Evolutionary conservation across 2,329 filamentous ascomycete species (phyloP), one percentile per base, ranked within the genome.

Genomic region (Penicillium sp.): DNA sequence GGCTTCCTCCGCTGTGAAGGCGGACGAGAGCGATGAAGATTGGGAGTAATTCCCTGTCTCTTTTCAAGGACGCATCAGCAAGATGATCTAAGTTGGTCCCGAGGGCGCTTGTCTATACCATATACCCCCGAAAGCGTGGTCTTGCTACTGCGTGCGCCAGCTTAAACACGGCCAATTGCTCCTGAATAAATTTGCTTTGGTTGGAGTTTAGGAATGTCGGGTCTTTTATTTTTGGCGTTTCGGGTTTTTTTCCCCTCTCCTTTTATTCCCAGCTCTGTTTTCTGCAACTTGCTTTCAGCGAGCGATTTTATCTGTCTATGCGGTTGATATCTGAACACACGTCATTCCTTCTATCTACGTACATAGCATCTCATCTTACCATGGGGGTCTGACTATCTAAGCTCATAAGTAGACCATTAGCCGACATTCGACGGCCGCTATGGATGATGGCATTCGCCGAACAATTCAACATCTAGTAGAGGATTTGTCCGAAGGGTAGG

Each of bases 1-100:
- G 59, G 81, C 75, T 51, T 45, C 66, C 12, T 39, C 62, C 21
- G 70, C 73, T 44, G 66, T 68, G 17, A 77, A 77, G 53, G 73
- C 68, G 4, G 81, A 82, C 53, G 86, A 89, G 61, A 88, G 85
- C 63, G 88, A 90, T 57, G 88, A 89, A 66, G 89, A 92, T 70
- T 92, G 89, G 88, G 89, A 92, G 76, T 91, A 81, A 75, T 36
- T 10, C 27, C 19, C 25, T 29, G 13, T 39, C n/a, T 19, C n/a
- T 33, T 48, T 33, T 45, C 35, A 15, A 38, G 27, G 49, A 38
- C 36, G 13, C 47, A 31, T 39, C 17, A 31, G 49, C 55, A 57
- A 53, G 21, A 36, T n/a, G 6, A 50, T 33, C 27, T 25, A 29
- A 36, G 38, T 43, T 42, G n/a, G 27, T 29, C 25, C 27, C 38